Base-by-base conservation (phyloP, 306 rosid genomes). In the Quercus variabilis region DNA sequence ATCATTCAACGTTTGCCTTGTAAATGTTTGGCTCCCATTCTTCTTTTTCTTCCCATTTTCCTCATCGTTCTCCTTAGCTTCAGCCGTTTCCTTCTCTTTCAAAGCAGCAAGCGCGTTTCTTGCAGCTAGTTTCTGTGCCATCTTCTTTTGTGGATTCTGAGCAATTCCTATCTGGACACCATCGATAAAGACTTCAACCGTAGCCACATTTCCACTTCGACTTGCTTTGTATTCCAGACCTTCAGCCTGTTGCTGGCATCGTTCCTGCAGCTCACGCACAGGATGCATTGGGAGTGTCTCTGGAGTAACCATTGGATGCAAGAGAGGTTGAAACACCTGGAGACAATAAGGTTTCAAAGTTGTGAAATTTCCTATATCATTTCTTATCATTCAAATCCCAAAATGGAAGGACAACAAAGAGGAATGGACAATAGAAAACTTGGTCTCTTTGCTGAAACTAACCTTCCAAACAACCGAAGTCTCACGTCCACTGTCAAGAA, bases 201-300 rank as follows among this genome's bases (percentile, higher is more conserved):
- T 95, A 30, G 98, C 99, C 81, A 95, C 73, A 83, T 93, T 95
- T 35, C 98, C 98, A n/a, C 77, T 83, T 75, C 99, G 92, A 76
- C 92, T 85, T 56, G 99, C 96, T 89, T 90, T 93, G 73, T 95
- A 95, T 77, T 95, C 99, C 79, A 93, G 83, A 56, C 99, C 99
- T 88, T 95, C 99, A 0, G 99, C 99, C 86, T 91, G 97, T 83
- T 95, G 99, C 76, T 95, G 99, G 85, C 99, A 95, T 79, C 99
- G 87, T 82, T 95, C 99, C 87, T 95, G 99, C 77, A 95, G 90
- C 94, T 95, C 99, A 17, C 99, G 98, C 81, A 95, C 99, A 2
- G 99, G 99, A 85, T 95, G 99, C 99, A 95, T 93, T 26, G 99
- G 99, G 68, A 95, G 89, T 58, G 99, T 95, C 93, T 93, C 99